Conservation (phyloP, 225 moss, liverwort and hornwort genomes). For the Physcomitrium patens region DNA sequence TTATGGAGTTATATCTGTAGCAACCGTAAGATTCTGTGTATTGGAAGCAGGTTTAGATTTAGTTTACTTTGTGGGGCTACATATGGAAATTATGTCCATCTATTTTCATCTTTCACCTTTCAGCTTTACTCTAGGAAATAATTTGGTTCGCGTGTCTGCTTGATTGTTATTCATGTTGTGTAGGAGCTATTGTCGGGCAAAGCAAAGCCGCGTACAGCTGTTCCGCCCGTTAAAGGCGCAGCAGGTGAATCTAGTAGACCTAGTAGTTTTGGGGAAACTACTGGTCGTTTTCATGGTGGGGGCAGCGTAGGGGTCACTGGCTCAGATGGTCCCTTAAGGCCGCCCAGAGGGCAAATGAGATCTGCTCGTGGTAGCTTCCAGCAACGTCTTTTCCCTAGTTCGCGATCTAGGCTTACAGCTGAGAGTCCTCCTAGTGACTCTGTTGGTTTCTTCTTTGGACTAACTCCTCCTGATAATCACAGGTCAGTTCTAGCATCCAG, state of each 20-base stretch:
- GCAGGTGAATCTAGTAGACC: slow-evolving; percentile 55
- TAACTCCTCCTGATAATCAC: slow-evolving; percentile 82
- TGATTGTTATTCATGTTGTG: slow-evolving; percentile 4
- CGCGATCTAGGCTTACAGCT: slow-evolving; percentile 63
- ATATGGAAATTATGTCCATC: not conserved
- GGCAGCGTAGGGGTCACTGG: slow-evolving; percentile 75
- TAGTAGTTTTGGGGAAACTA: slow-evolving; percentile 58
- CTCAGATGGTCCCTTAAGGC: slow-evolving; percentile 68
- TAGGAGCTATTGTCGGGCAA: slow-evolving; percentile 74
- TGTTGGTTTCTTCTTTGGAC: slow-evolving; percentile 94
- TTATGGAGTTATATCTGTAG: too few species aligned
- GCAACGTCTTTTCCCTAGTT: slow-evolving; percentile 90
- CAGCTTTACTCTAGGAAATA: not conserved
- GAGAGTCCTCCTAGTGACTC: slow-evolving; percentile 98
- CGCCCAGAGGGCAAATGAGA: slow-evolving; percentile 65
- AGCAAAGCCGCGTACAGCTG: slow-evolving; percentile 59
- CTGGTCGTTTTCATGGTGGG: slow-evolving; percentile 59
- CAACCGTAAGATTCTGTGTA: too few species aligned
- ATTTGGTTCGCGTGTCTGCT: not conserved
- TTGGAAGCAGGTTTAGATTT: too few species aligned
- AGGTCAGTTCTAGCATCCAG: slow-evolving; percentile 49
- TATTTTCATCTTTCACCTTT: not conserved
- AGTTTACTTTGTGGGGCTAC: not conserved
- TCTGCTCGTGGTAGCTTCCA: slow-evolving; percentile 48
- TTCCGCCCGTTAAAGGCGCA: slow-evolving; percentile 48